These are phyloP conservation scores for Westerdykella sp. DNA, from an alignment of 2,329 filamentous ascomycete genomes.

Conservation along the genomic window DNA sequence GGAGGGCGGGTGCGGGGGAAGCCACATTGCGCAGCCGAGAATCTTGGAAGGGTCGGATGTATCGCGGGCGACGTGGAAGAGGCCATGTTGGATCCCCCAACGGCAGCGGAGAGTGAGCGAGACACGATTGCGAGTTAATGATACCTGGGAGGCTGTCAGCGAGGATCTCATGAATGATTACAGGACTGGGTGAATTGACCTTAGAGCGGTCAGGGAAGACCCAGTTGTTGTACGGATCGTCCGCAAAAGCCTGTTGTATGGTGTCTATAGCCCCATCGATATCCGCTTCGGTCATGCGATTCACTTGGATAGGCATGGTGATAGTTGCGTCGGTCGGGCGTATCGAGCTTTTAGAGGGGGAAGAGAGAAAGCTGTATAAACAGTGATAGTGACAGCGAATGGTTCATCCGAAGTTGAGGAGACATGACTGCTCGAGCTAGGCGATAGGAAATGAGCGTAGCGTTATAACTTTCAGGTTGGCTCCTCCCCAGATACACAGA, in stretches of 20 bases:
- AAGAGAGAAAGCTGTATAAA: too few species aligned
- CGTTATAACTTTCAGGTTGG: too few species aligned
- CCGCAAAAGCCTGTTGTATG: conserved; percentile 60
- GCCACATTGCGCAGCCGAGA: conserved; percentile 68
- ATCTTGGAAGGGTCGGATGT: conserved; percentile 45
- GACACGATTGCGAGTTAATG: conserved; percentile 53
- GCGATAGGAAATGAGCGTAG: too few species aligned
- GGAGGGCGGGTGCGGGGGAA: conserved; percentile 49
- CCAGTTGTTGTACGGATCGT: conserved; percentile 63
- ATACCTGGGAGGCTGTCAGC: conserved; percentile 44
- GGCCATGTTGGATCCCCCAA: conserved; percentile 64
- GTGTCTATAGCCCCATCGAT: conserved; percentile 59
- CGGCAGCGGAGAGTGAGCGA: conserved; percentile 60
- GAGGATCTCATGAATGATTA: not conserved
- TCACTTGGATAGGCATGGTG: conserved; percentile 48
- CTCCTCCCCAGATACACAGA: too few species aligned
- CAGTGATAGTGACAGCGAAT: too few species aligned
- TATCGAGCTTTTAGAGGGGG: too few species aligned
- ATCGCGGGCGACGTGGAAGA: conserved; percentile 65
- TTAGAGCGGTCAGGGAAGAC: conserved; percentile 54
- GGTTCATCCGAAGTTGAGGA: too few species aligned
- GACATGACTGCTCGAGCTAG: too few species aligned
- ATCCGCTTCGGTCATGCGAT: conserved; percentile 51
- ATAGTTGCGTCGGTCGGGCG: not conserved
- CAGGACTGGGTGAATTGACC: conserved; percentile 33